A percentile compares a stretch with the other conserved stretches of the same genome.
These are phyloP conservation scores for Colletotrichum sp. DNA, from an alignment of 2,329 filamentous ascomycete genomes.

Conservation along the genomic window DNA sequence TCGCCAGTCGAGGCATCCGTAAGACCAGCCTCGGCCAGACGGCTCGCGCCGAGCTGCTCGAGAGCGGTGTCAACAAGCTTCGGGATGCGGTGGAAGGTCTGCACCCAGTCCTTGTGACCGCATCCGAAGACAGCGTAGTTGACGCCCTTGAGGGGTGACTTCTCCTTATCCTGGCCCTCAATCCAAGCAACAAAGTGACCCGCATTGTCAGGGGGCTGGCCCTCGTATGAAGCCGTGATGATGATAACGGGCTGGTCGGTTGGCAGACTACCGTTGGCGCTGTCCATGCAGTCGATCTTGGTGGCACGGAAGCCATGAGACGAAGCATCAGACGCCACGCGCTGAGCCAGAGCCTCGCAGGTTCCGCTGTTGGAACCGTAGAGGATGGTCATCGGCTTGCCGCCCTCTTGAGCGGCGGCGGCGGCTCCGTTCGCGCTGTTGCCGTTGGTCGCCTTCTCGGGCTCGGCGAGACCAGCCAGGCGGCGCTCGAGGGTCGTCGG, in stretches of 20 bases:
- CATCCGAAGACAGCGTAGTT: constrained; percentile 72
- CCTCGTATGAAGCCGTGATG: constrained; percentile 73
- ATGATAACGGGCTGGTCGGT: constrained; percentile 64
- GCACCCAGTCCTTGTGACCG: constrained; percentile 57
- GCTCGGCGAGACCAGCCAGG: constrained; percentile 36
- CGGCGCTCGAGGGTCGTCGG: constrained; percentile 49
- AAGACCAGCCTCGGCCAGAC: constrained; percentile 51
- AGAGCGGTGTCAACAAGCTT: constrained; percentile 64
- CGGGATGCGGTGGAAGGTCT: constrained; percentile 72
- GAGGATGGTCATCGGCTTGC: constrained; percentile 59
- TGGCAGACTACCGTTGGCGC: constrained; percentile 60
- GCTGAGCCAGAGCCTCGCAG: constrained; percentile 68
- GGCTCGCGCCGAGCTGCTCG: constrained; percentile 35
- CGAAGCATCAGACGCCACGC: constrained; percentile 59
- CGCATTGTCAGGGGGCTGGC: constrained; percentile 73
- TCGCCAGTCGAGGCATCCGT: constrained; percentile 69
- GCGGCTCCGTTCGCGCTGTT: neutral
- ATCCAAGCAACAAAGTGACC: constrained; percentile 70
- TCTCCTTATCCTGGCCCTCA: constrained; percentile 49
- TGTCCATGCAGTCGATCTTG: constrained; percentile 59
- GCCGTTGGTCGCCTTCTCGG: neutral
- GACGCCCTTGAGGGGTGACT: constrained; percentile 49
- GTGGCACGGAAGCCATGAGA: constrained; percentile 59
- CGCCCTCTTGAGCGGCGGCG: constrained; percentile 10
- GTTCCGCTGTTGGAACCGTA: constrained; percentile 75